Base-by-base conservation (phyloP, 441 rosid species). In the Populus trichocarpa region DNA sequence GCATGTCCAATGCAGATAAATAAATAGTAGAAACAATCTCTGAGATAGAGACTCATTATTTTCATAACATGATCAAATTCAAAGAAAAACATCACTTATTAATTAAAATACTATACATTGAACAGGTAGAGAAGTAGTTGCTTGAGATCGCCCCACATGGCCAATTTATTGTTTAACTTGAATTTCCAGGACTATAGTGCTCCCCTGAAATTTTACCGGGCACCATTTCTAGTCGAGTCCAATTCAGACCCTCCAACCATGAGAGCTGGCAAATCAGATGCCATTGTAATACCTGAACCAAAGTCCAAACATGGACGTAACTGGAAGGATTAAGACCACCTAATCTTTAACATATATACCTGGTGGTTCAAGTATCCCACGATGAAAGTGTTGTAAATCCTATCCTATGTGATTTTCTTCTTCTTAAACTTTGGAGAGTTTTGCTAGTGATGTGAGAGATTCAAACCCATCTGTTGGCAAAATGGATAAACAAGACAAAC, bases 281-380 rank as follows among this genome's bases (percentile, higher is more conserved):
- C 94, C 40, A 89, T 93, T 75, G 89, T 92, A 71, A 93, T 89
- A 93, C 93, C 97, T 0, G 94, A 89, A 82, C 89, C 97, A 13
- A 89, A 88, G 30, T 42, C 87, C 0, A 87, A 88, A 77, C 95
- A 93, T 59, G 95, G 93, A 28, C 76, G 78, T 35, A 87, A 88
- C 82, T 93, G 96, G 95, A 85, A 83, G 57, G 77, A 79, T 11
- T 92, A 88, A 50, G 92, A 91, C 85, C 92, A 79, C 82, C 85
- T 93, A 70, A 80, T 93, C 35, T 93, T 93, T 86, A 93, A 93
- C 82, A 87, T 96, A 12, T 89, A 91, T 79, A 90, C 87, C 4
- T 91, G 96, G 95, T 93, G 98, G 98, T 88, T 93, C 87, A 93
- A 91, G 83, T 86, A 93, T 46, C 87, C 86, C 81, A 61, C 74